Evolutionary conservation across 2,329 filamentous ascomycete genomes (phyloP).

Genomic region (Clonostachys byssicola): DNA sequence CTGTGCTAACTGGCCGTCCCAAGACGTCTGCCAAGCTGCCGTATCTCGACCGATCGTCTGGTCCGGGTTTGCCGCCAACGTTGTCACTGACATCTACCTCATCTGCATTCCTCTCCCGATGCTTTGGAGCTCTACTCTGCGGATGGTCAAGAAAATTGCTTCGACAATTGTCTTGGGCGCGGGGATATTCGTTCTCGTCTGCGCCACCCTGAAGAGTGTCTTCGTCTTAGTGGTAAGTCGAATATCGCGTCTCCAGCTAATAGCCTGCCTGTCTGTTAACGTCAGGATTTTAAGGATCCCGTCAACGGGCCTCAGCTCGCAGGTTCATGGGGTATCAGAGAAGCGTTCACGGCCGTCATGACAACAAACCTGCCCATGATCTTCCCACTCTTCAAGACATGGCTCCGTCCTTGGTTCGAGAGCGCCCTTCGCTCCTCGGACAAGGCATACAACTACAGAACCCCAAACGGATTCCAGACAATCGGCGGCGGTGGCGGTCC

Average conservation of each 20-base stretch:
- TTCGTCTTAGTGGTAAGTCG: slow-evolving; percentile 27
- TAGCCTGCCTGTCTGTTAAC: background rate
- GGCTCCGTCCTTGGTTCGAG: slow-evolving; percentile 14
- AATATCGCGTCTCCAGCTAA: background rate
- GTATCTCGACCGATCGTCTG: slow-evolving; percentile 46
- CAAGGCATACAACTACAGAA: background rate
- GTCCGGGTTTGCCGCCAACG: slow-evolving; percentile 46
- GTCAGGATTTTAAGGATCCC: slow-evolving; percentile 20
- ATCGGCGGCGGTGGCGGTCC: slow-evolving; percentile 1
- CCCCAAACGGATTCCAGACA: background rate
- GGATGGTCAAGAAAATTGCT: slow-evolving; percentile 26
- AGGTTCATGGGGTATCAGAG: slow-evolving; percentile 35
- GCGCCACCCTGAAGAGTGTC: slow-evolving; percentile 27
- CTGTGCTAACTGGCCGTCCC: background rate
- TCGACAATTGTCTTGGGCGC: slow-evolving; percentile 28
- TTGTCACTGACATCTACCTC: slow-evolving; percentile 53
- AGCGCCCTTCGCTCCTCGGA: slow-evolving; percentile 3
- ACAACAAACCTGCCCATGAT: slow-evolving; percentile 39
- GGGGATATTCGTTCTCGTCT: slow-evolving; percentile 31
- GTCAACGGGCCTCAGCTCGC: slow-evolving; percentile 32
- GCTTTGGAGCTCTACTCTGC: slow-evolving; percentile 30
- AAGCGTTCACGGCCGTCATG: slow-evolving; percentile 37
- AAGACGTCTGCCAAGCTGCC: slow-evolving; percentile 42
- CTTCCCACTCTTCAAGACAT: slow-evolving; percentile 36
- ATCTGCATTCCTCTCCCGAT: slow-evolving; percentile 55